phyloP scores from a whole-genome alignment of 208 protist species.

The Histomonas meleagridis region DNA sequence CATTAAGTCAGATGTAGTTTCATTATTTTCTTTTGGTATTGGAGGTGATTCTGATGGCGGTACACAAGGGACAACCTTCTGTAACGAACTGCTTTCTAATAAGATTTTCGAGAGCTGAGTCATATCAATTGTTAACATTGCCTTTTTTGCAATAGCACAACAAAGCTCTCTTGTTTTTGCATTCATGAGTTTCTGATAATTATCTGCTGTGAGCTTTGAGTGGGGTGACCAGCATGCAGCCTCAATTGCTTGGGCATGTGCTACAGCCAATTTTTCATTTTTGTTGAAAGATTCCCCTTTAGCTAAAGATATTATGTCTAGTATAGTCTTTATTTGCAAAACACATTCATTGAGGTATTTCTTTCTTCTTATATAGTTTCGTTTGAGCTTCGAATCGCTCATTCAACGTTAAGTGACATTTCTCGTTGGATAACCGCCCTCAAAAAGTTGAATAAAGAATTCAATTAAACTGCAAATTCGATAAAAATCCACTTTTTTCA shows the following conservation, averaged over 20 bases:
- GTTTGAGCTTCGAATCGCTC: no score
- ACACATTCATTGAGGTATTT: background rate
- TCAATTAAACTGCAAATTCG: no score
- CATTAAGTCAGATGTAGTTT: no score
- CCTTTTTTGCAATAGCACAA: background rate
- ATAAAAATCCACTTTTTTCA: no score
- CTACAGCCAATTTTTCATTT: background rate
- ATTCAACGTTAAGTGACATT: no score
- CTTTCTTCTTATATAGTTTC: slow-evolving; percentile 2
- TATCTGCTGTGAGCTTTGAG: background rate
- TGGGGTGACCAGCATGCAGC: background rate
- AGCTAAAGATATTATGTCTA: background rate
- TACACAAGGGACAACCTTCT: no score
- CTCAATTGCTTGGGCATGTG: background rate
- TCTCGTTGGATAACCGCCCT: no score
- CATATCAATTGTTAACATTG: background rate
- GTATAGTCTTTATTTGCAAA: background rate
- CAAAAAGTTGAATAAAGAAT: no score
- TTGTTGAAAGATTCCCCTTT: background rate
- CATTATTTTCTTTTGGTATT: no score
- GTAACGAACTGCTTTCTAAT: no score
- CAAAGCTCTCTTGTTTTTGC: background rate
- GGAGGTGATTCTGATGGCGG: no score
- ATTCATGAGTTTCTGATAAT: background rate
- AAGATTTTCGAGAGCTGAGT: background rate